Base-by-base conservation (phyloP, 176 grass and related monocot species). In the Saccharum spontaneum region DNA sequence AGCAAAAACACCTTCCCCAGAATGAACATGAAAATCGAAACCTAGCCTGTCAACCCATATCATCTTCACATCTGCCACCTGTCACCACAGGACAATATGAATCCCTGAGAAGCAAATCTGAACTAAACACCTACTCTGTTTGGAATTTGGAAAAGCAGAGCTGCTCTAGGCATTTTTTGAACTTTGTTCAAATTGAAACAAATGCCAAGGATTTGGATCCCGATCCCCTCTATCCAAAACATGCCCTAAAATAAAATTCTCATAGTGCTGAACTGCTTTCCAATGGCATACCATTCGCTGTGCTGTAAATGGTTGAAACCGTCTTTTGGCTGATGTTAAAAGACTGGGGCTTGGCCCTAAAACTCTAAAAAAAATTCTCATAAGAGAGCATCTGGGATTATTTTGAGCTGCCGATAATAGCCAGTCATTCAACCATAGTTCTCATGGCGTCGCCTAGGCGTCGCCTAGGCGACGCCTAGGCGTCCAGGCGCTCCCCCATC, bases 41-140 rank as follows among this genome's bases (percentile, higher is more conserved):
- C 93, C 97, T 20, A 98, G 79, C 33, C 88, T 86, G 52, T 98
- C 93, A 59, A 98, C 91, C 97, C 97, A 96, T 65, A 98, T 94
- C 78, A 98, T 89, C 87, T 92, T 98, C 28, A 92, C 89, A 75
- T 88, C 89, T 79, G 59, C 63, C 13, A 48, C 93, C 93, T 98
- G 67, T 73, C 7, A 85, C 39, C 73, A 83, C 28, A 69, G 41
- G 61, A 79, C 34, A 66, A 16, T 24, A 28, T 67, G 50, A 84
- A 75, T 75, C 71, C 22, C 6, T 34, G 2, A 33, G 46, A 20
- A 36, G 44, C 5, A 71, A 68, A 71, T 24, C 26, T 71, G 34
- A 82, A 1, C 15, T 3, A n/a, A 3, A n/a, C 3, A 18, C 4
- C 1, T 54, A 69, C 7, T 8, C 34, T 28, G 36, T 41, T 78